Percentiles rank a stretch among this genome's conserved stretches.
Evolutionary conservation across 2,329 filamentous ascomycete genomes (phyloP).

Genomic region (Metarhizium album): DNA sequence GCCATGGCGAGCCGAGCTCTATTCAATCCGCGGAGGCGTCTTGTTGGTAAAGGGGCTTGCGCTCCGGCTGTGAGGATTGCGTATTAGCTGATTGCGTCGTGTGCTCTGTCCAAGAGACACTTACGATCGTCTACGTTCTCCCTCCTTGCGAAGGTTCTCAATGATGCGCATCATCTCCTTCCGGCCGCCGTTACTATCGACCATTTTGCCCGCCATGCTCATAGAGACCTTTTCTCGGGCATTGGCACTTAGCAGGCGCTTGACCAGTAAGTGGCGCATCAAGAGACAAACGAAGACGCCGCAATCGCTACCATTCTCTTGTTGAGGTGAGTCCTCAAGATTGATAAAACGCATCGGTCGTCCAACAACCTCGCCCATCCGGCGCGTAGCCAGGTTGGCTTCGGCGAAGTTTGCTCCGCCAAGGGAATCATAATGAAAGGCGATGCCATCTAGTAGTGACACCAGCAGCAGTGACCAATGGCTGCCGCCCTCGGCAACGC

Average conservation of each 20-base stretch:
- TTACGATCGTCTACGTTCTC: conserved; percentile 71
- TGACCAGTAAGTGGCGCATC: conserved; percentile 88
- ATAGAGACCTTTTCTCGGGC: conserved; percentile 83
- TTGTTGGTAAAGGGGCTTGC: conserved; percentile 27
- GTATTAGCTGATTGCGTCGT: background rate
- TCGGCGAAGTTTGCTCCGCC: conserved; percentile 64
- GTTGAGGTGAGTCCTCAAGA: conserved; percentile 76
- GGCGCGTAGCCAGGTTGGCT: conserved; percentile 56
- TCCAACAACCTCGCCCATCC: conserved; percentile 58
- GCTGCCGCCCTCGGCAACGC: conserved; percentile 73
- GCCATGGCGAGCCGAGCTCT: conserved; percentile 24
- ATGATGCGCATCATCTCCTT: conserved; percentile 91
- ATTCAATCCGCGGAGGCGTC: conserved; percentile 33
- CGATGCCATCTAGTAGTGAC: conserved; percentile 74
- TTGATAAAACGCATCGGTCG: conserved; percentile 65
- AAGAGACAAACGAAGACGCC: conserved; percentile 92
- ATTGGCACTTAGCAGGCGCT: conserved; percentile 68
- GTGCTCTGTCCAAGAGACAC: conserved; percentile 24
- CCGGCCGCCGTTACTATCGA: conserved; percentile 69
- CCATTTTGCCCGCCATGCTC: conserved; percentile 77
- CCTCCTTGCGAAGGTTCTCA: conserved; percentile 76
- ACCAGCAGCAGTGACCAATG: conserved; percentile 95
- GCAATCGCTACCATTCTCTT: conserved; percentile 88
- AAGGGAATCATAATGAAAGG: conserved; percentile 94
- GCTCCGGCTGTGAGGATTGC: conserved; percentile 19